These are phyloP conservation scores for Bipolaris oryzae DNA, from an alignment of 2,329 filamentous ascomycete genomes.

Conservation along the genomic window DNA sequence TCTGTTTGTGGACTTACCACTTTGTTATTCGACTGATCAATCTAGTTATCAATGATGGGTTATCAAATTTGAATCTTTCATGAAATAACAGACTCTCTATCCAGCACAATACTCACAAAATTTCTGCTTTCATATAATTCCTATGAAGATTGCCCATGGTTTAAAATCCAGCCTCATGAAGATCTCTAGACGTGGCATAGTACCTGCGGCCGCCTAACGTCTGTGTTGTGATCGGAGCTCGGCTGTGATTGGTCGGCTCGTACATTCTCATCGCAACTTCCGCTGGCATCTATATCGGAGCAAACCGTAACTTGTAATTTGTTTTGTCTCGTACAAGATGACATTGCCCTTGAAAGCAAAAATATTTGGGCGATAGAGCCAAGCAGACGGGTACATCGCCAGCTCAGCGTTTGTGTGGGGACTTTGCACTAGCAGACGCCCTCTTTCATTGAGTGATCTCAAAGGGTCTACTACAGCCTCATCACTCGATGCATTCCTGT, in stretches of 20 bases:
- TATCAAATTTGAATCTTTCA: not conserved
- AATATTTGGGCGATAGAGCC: not conserved
- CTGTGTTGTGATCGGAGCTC: not conserved
- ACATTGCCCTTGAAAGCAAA: too few species aligned
- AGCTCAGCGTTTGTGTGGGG: not conserved
- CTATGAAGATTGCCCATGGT: too few species aligned
- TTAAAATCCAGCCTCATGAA: not conserved
- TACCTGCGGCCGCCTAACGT: not conserved
- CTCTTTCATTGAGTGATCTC: not conserved
- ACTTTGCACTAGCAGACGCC: not conserved
- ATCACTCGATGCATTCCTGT: not conserved
- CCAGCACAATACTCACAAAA: too few species aligned
- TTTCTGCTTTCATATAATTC: not conserved
- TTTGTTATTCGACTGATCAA: not conserved
- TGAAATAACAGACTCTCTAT: not conserved
- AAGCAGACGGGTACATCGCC: not conserved
- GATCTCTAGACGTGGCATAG: not conserved
- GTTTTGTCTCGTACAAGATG: not conserved
- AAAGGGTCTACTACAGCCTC: not conserved
- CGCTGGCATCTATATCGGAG: not conserved
- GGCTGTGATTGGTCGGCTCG: slow-evolving; percentile 11
- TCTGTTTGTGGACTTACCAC: not conserved
- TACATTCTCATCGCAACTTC: slow-evolving; percentile 1
- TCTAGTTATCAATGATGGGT: not conserved
- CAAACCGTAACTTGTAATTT: not conserved